These are phyloP conservation scores for Lichtheimia corymbifera DNA, from an alignment of 371 early-diverging fungal genomes.

Conservation along the genomic window DNA sequence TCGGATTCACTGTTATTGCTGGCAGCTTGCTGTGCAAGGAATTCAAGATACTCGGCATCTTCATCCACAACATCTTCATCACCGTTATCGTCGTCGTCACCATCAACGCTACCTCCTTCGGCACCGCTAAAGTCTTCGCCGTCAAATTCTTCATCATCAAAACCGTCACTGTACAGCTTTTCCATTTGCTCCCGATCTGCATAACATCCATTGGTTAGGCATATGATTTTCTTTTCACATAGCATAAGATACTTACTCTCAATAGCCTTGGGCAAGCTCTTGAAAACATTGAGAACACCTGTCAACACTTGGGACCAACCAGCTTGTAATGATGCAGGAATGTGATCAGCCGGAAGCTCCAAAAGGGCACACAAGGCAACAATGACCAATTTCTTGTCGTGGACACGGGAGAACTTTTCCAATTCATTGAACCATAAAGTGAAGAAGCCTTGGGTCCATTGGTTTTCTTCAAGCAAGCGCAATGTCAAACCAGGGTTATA, in stretches of 20 bases:
- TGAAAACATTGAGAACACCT: slow-evolving; percentile 71
- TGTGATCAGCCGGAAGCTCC: slow-evolving; percentile 63
- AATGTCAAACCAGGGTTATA: slow-evolving; percentile 83
- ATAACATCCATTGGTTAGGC: slow-evolving; percentile 5
- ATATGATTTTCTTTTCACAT: not conserved
- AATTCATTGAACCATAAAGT: slow-evolving; percentile 75
- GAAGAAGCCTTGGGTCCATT: slow-evolving; percentile 80
- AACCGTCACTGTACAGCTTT: slow-evolving; percentile 61
- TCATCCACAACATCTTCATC: slow-evolving; percentile 64
- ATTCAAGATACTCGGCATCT: slow-evolving; percentile 67
- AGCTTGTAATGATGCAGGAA: slow-evolving; percentile 70
- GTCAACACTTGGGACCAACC: slow-evolving; percentile 74
- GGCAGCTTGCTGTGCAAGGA: slow-evolving; percentile 59
- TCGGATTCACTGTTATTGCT: slow-evolving; percentile 33
- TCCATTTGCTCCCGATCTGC: slow-evolving; percentile 65
- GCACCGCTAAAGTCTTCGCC: slow-evolving; percentile 49
- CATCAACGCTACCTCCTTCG: slow-evolving; percentile 40
- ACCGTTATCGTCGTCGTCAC: slow-evolving; percentile 36
- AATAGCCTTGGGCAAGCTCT: slow-evolving; percentile 78
- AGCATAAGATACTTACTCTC: slow-evolving; percentile 57
- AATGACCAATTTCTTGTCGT: slow-evolving; percentile 91
- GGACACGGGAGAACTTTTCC: slow-evolving; percentile 78
- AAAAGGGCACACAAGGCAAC: slow-evolving; percentile 76
- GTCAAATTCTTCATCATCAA: slow-evolving; percentile 63
- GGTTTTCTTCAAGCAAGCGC: slow-evolving; percentile 71